Conservation (phyloP, 176 grass and related monocot species). For the Musa itinerans region DNA sequence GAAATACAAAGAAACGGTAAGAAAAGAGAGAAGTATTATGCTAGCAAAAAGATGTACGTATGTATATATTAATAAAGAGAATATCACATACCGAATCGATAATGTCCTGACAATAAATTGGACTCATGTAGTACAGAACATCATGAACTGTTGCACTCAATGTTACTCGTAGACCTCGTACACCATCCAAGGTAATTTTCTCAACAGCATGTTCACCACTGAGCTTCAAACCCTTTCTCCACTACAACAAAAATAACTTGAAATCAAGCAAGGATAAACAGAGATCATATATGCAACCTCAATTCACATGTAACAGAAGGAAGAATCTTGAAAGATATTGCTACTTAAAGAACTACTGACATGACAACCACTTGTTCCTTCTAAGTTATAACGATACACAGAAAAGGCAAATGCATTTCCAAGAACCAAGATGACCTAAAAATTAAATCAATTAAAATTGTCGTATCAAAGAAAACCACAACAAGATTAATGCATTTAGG, state of each 20-base stretch:
- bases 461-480: neutral
- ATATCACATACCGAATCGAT: conserved; percentile 76
- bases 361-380: neutral
- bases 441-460: neutral
- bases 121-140: conserved; percentile 99
- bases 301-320: neutral
- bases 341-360: neutral
- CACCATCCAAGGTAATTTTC: conserved; percentile 89
- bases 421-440: neutral
- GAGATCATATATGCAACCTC: neutral
- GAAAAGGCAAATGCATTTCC: neutral
- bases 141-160: conserved; percentile 92
- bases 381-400: neutral
- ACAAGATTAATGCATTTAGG: neutral
- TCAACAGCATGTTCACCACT: conserved; percentile 84
- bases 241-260: conserved; percentile 29
- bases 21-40: neutral
- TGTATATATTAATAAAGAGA: neutral
- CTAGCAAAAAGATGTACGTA: too few relatives aligned
- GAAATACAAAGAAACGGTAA: neutral
- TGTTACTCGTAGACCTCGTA: conserved; percentile 76
- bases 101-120: conserved; percentile 95
- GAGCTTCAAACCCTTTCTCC: conserved; percentile 83
- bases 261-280: conserved; percentile 19
- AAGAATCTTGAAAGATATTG: neutral